A percentile compares a stretch with the other conserved stretches of the same genome.
Evolutionary conservation across 2,329 filamentous ascomycete genomes (phyloP).

Genomic region (Pseudofabraea citricarpa): DNA sequence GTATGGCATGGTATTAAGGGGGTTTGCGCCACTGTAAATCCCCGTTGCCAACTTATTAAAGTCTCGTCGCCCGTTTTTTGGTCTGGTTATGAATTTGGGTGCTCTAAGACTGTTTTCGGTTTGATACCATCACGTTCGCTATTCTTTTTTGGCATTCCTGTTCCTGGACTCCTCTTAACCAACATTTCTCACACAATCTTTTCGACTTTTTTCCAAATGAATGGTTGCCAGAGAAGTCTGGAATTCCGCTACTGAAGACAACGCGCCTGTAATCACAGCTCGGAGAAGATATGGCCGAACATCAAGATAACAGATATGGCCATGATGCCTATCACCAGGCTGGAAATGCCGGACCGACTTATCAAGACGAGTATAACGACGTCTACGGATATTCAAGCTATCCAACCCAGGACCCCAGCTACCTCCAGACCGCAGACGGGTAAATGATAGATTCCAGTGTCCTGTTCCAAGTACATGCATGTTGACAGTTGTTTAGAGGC

Average conservation of each 20-base stretch:
- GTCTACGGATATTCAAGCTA: slow-evolving; percentile 58
- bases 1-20: background rate
- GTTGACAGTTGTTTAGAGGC: slow-evolving; percentile 48
- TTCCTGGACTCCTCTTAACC: background rate
- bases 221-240: background rate
- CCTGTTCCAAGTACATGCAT: background rate
- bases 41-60: background rate
- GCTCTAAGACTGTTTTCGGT: background rate
- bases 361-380: slow-evolving; percentile 68
- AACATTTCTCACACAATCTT: background rate
- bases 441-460: slow-evolving; percentile 89
- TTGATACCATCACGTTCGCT: background rate
- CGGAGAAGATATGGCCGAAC: background rate
- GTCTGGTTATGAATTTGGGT: too few relatives aligned
- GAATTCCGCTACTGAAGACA: background rate
- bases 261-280: background rate
- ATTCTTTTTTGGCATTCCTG: background rate
- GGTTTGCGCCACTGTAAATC: background rate
- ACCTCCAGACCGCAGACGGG: slow-evolving; percentile 58
- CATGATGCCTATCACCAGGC: slow-evolving; percentile 43
- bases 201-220: background rate
- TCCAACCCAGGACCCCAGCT: slow-evolving; percentile 30
- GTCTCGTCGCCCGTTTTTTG: background rate
- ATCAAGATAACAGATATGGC: background rate
- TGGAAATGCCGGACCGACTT: slow-evolving; percentile 63